Conservation (phyloP, 163 green algal species). For the Scenedesmus sp. region DNA sequence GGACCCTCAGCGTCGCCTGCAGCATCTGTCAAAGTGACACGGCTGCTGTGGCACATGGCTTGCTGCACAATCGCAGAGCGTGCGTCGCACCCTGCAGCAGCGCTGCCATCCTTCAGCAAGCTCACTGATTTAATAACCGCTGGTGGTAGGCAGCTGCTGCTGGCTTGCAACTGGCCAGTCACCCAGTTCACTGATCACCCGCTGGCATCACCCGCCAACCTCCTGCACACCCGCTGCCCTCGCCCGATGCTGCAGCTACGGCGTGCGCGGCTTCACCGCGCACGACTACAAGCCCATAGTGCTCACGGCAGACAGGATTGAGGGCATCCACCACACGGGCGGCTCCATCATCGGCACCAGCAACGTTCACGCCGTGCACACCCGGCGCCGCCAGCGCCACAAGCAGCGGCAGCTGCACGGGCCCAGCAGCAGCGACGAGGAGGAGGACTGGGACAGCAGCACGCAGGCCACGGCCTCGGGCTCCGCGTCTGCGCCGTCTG, state of each 20-base stretch:
- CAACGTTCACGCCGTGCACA: slow-evolving; percentile 50
- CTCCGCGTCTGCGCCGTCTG: not conserved
- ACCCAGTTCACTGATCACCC: too few relatives aligned
- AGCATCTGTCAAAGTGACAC: too few relatives aligned
- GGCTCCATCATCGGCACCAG: slow-evolving; percentile 91
- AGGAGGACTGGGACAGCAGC: not conserved
- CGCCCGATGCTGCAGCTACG: slow-evolving; percentile 85
- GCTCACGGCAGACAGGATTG: slow-evolving; percentile 80
- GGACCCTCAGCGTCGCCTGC: too few relatives aligned
- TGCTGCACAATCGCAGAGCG: too few relatives aligned
- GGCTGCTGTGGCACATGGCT: too few relatives aligned
- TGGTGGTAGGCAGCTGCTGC: too few relatives aligned
- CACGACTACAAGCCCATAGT: slow-evolving; percentile 85
- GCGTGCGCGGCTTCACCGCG: slow-evolving; percentile 93
- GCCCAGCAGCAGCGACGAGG: not conserved
- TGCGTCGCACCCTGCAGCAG: too few relatives aligned
- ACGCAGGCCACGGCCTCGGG: not conserved
- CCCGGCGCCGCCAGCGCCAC: not conserved
- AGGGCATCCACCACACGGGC: slow-evolving; percentile 94
- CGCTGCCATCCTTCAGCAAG: too few relatives aligned
- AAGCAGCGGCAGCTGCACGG: not conserved
- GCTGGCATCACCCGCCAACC: slow-evolving; percentile 83
- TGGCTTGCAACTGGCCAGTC: too few relatives aligned
- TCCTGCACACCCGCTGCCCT: slow-evolving; percentile 50
- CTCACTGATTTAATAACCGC: too few relatives aligned